Percentiles rank a stretch among this genome's conserved stretches.
Conservation (phyloP, 176 grass and related monocot species). For the Rhynchospora breviuscula region DNA sequence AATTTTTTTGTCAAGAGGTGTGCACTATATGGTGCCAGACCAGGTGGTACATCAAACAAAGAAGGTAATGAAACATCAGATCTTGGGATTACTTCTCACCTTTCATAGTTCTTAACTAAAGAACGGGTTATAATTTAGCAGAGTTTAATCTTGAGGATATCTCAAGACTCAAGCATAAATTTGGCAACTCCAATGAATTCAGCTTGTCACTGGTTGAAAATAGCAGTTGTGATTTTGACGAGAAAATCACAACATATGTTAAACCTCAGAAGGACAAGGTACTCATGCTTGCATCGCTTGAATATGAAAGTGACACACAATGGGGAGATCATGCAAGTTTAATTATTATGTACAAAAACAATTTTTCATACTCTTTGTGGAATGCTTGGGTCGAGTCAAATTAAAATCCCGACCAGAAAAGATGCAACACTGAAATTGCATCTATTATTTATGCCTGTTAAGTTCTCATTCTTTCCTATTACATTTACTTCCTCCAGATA, state of each 20-base stretch:
- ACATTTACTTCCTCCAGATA: constrained; percentile 16
- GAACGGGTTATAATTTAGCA: not conserved
- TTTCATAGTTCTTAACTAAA: not conserved
- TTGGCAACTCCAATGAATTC: constrained; percentile 31
- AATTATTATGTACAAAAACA: not conserved
- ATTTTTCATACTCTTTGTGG: not conserved
- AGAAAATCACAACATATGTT: not conserved
- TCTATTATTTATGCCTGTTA: not conserved
- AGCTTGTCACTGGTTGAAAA: constrained; percentile 25
- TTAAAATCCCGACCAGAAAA: not conserved
- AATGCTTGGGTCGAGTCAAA: not conserved
- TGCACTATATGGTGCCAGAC: constrained; percentile 41
- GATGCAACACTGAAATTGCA: not conserved
- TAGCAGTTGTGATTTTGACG: not conserved
- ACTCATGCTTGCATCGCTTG: constrained; percentile 18
- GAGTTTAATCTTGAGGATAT: constrained; percentile 16
- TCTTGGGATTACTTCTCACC: not conserved
- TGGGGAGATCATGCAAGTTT: constrained; percentile 43
- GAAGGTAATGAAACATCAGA: constrained; percentile 1
- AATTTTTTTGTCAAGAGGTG: constrained; percentile 46
- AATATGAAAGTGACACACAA: constrained; percentile 40
- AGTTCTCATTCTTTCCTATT: not conserved
- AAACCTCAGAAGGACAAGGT: not conserved
- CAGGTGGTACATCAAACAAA: not conserved
- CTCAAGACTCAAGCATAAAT: constrained; percentile 26